Evolutionary conservation across 2,329 filamentous ascomycete genomes (phyloP).

Genomic region (Akanthomyces dipterigenus): DNA sequence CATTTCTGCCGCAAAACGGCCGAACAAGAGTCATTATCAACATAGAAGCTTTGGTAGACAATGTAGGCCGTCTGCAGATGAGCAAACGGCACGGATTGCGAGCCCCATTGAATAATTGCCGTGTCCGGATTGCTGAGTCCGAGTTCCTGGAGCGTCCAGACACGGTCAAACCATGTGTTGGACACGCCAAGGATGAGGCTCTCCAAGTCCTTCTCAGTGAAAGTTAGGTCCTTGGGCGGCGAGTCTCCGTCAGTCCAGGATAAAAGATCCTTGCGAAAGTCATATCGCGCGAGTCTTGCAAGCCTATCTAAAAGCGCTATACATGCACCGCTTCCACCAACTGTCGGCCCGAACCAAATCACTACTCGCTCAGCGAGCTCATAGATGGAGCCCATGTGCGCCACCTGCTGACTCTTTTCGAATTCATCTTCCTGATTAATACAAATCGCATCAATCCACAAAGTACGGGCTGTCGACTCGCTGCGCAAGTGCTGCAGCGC

Average conservation of each 20-base stretch:
- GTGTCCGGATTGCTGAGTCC: slow-evolving; percentile 11
- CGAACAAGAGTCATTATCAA: neutral
- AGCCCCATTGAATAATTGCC: neutral
- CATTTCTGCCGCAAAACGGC: neutral
- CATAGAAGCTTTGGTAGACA: neutral
- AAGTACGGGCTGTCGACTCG: neutral
- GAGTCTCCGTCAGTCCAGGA: slow-evolving; percentile 34
- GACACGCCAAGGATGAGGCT: neutral
- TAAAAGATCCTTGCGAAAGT: slow-evolving; percentile 9
- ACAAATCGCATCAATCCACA: slow-evolving; percentile 23
- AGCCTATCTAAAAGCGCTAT: slow-evolving; percentile 4
- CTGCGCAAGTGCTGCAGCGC: slow-evolving; percentile 15
- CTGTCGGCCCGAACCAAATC: slow-evolving; percentile 18
- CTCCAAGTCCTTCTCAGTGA: slow-evolving; percentile 7
- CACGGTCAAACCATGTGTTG: slow-evolving; percentile 17
- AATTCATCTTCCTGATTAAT: slow-evolving; percentile 17
- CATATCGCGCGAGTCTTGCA: neutral
- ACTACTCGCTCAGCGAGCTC: slow-evolving; percentile 18
- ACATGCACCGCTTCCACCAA: slow-evolving; percentile 8
- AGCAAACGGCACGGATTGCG: neutral
- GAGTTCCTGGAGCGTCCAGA: slow-evolving; percentile 18
- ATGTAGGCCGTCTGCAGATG: neutral
- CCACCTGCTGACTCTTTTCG: slow-evolving; percentile 19
- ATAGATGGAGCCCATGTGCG: slow-evolving; percentile 19
- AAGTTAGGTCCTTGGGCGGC: neutral